These are phyloP conservation scores for Leishmania major DNA, from an alignment of 208 protist genomes.

Conservation along the genomic window DNA sequence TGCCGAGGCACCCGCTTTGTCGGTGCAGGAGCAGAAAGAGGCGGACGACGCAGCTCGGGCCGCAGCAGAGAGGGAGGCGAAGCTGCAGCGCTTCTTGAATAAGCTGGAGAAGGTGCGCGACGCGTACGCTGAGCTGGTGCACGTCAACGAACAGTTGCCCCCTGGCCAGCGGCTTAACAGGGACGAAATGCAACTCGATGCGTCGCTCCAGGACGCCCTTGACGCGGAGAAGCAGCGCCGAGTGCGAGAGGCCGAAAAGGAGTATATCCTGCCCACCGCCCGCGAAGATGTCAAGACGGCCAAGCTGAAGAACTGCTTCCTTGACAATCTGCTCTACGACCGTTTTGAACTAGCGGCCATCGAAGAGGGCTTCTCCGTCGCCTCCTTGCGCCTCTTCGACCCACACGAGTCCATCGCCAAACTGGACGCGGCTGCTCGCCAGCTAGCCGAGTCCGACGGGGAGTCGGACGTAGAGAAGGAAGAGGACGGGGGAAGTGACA, in stretches of 20 bases:
- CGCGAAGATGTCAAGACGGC: constrained; percentile 72
- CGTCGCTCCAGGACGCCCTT: constrained; percentile 68
- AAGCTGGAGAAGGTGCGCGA: constrained; percentile 67
- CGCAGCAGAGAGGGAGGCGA: constrained; percentile 63
- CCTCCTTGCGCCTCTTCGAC: constrained; percentile 91
- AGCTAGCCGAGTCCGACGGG: constrained; percentile 49
- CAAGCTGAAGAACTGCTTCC: constrained; percentile 91
- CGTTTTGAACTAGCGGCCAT: constrained; percentile 90
- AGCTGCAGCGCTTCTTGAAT: constrained; percentile 73
- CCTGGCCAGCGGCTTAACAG: constrained; percentile 41
- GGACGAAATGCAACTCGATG: constrained; percentile 90
- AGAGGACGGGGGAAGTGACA: constrained; percentile 19
- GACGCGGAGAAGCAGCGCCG: constrained; percentile 65
- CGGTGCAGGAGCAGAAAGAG: constrained; percentile 94
- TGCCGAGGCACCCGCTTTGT: constrained; percentile 34
- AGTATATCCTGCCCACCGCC: constrained; percentile 86
- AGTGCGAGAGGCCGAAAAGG: constrained; percentile 70
- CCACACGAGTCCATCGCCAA: constrained; percentile 42
- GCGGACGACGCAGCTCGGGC: constrained; percentile 81
- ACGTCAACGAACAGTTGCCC: constrained; percentile 71
- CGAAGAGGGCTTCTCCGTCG: constrained; percentile 64
- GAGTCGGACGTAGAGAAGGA: constrained; percentile 22
- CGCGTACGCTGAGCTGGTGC: constrained; percentile 68
- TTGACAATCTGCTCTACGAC: constrained; percentile 92
- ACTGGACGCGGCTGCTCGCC: constrained; percentile 61